These are phyloP conservation scores for Simplicillium sp. DNA, from an alignment of 2,329 filamentous ascomycete genomes.

Conservation along the genomic window DNA sequence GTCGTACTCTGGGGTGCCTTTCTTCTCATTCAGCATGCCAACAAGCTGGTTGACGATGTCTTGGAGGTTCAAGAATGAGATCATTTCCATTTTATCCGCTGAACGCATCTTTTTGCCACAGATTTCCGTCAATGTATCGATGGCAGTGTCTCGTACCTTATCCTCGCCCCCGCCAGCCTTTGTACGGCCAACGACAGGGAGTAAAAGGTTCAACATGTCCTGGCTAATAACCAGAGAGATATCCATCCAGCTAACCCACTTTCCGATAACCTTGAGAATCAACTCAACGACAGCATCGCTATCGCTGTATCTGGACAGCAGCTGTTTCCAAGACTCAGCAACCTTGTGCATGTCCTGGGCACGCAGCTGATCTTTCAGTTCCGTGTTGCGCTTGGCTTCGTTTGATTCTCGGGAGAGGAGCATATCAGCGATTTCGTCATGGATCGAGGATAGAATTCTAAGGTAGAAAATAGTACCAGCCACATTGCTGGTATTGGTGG, in stretches of 20 bases:
- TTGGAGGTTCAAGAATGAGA: constrained; percentile 78
- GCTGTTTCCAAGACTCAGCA: constrained; percentile 82
- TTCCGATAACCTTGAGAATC: constrained; percentile 83
- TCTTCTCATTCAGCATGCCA: constrained; percentile 64
- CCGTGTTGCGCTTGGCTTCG: constrained; percentile 77
- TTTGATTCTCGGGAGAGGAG: constrained; percentile 68
- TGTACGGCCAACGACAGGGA: constrained; percentile 77
- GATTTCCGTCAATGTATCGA: constrained; percentile 92
- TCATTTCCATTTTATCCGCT: constrained; percentile 87
- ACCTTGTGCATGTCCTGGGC: constrained; percentile 83
- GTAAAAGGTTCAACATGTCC: constrained; percentile 73
- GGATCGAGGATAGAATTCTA: constrained; percentile 77
- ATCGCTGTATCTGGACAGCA: constrained; percentile 67
- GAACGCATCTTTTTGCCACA: constrained; percentile 97
- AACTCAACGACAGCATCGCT: constrained; percentile 72
- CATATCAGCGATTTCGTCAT: constrained; percentile 95
- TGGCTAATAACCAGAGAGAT: constrained; percentile 89
- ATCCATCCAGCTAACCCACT: constrained; percentile 98
- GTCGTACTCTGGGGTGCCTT: constrained; percentile 80
- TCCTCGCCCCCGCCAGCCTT: constrained; percentile 55
- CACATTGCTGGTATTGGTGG: constrained; percentile 59
- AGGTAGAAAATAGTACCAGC: constrained; percentile 78
- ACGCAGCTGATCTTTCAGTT: constrained; percentile 84
- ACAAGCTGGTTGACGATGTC: constrained; percentile 81
- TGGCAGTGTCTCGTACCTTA: constrained; percentile 78